These are phyloP conservation scores for Gymnopus androsaceus DNA, from an alignment of 1,284 basidiomycete species.

Conservation along the genomic window DNA sequence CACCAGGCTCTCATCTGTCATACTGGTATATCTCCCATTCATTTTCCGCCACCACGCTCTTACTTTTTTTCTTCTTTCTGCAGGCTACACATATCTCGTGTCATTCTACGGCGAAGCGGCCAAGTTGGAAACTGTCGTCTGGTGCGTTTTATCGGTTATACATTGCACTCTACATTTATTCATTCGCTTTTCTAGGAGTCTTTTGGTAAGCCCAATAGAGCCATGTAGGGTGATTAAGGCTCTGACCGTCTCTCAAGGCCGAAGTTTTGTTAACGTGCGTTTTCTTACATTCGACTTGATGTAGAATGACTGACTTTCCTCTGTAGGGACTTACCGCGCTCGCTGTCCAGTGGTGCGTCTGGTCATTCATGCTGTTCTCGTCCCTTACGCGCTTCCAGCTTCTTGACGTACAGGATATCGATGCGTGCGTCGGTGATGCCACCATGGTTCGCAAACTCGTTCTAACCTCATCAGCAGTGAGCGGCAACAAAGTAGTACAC, in stretches of 20 bases:
- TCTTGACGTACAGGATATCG: constrained; percentile 7
- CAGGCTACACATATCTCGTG: constrained; percentile 56
- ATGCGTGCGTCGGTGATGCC: background rate
- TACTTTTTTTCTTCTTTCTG: constrained; percentile 24
- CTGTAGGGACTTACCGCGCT: constrained; percentile 8
- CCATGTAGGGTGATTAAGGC: background rate
- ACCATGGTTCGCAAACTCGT: background rate
- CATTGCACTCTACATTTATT: no score
- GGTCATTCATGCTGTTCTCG: background rate
- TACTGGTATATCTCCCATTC: constrained; percentile 36
- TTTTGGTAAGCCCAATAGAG: constrained; percentile 38
- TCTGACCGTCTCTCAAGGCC: constrained; percentile 31
- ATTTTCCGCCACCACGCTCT: background rate
- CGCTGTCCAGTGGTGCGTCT: background rate
- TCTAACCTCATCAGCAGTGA: constrained; percentile 23
- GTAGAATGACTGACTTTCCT: background rate
- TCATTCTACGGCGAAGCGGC: constrained; percentile 43
- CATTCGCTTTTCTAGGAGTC: no score
- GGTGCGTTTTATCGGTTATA: no score
- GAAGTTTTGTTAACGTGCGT: constrained; percentile 57
- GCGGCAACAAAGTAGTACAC: constrained; percentile 29
- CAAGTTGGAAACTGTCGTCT: constrained; percentile 42
- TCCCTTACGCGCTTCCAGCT: background rate
- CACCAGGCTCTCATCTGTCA: constrained; percentile 62
- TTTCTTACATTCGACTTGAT: background rate